Conservation (phyloP, 2,329 filamentous ascomycete genomes). For the Fusarium sp. region DNA sequence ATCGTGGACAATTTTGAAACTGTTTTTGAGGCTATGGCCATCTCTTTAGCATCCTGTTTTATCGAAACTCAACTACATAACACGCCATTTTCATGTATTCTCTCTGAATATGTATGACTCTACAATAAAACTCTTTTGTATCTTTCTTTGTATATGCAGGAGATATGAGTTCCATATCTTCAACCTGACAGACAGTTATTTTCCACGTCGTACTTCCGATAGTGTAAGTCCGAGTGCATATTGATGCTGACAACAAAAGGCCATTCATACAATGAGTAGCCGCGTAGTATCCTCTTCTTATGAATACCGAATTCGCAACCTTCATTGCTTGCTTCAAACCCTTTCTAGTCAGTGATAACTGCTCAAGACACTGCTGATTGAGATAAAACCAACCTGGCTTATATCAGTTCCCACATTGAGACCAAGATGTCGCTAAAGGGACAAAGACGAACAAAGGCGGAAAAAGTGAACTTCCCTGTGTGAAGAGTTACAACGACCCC, state of each 20-base stretch:
- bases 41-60: background rate
- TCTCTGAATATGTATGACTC: background rate
- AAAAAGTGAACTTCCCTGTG: background rate
- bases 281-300: background rate
- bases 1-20: too few relatives aligned
- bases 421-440: background rate
- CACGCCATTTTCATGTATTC: background rate
- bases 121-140: background rate
- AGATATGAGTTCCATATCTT: too few relatives aligned
- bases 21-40: background rate
- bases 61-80: background rate
- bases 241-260: background rate
- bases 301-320: background rate
- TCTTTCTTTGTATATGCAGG: too few relatives aligned
- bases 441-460: background rate
- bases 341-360: too few relatives aligned
- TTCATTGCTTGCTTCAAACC: background rate
- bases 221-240: background rate
- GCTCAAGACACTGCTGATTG: background rate
- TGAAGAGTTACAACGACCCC: background rate
- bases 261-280: background rate
- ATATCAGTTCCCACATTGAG: too few relatives aligned
- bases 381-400: too few relatives aligned
- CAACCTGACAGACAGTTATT: too few relatives aligned
- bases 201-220: background rate